Conservation (phyloP, 768 basidiomycete genomes). For the Cystobasidium onofrii region DNA sequence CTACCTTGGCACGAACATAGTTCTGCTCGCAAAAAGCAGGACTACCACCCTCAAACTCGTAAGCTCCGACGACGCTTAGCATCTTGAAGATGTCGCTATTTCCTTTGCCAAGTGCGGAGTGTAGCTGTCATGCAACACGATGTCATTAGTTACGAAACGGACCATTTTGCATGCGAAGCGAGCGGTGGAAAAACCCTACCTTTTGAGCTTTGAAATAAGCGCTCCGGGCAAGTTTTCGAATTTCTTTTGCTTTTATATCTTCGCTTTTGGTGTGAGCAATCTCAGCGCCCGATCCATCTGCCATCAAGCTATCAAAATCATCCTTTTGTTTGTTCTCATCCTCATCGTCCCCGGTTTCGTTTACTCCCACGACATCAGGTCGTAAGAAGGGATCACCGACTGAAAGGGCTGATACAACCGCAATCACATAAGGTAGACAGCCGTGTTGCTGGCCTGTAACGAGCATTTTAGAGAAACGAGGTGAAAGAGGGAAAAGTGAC, state of each 20-base stretch:
- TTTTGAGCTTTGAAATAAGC: conserved; percentile 74
- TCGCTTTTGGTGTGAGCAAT: conserved; percentile 47
- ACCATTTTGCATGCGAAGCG: neutral
- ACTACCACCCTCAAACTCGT: conserved; percentile 78
- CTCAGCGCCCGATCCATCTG: conserved; percentile 46
- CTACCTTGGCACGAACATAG: conserved; percentile 80
- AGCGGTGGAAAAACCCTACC: conserved; percentile 49
- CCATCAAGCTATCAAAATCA: conserved; percentile 39
- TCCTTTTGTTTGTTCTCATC: conserved; percentile 50
- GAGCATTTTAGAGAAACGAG: conserved; percentile 91
- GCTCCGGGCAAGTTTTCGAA: conserved; percentile 58
- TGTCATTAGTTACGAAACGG: neutral
- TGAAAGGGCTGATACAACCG: conserved; percentile 79
- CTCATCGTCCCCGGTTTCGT: conserved; percentile 44
- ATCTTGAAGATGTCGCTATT: conserved; percentile 78
- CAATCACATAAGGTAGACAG: conserved; percentile 81
- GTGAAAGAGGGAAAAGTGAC: conserved; percentile 87
- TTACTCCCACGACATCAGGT: conserved; percentile 53
- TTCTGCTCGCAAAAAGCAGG: conserved; percentile 74
- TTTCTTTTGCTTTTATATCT: conserved; percentile 47
- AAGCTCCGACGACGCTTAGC: conserved; percentile 91
- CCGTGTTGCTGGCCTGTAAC: conserved; percentile 77
- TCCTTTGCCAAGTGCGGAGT: conserved; percentile 68
- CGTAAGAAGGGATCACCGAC: conserved; percentile 93
- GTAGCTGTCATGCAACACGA: conserved; percentile 51